Evolutionary conservation across 2,329 filamentous ascomycete genomes (phyloP).

Genomic region (Ramularia endophylla): DNA sequence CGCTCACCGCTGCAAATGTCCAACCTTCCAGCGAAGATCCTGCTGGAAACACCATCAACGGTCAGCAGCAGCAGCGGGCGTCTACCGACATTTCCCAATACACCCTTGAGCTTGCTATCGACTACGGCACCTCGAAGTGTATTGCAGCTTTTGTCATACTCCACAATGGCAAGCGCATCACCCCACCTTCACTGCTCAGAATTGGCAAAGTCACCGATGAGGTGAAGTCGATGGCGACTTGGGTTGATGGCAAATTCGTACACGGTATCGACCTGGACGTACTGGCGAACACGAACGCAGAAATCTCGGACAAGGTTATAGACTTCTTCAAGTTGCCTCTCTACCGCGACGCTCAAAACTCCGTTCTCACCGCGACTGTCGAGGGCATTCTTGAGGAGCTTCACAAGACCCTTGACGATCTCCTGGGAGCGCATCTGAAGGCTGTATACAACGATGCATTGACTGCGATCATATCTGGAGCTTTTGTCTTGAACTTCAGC

Average conservation of each 20-base stretch:
- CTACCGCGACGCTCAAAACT: slow-evolving; percentile 1
- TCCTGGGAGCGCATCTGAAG: slow-evolving; percentile 6
- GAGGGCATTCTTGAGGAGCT: slow-evolving; percentile 1
- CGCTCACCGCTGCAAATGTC: slow-evolving; percentile 35
- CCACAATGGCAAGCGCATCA: background rate
- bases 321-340: slow-evolving; percentile 7
- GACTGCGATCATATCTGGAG: slow-evolving; percentile 1
- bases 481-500: background rate
- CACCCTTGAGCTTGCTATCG: slow-evolving; percentile 1
- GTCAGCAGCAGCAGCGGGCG: background rate
- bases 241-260: slow-evolving; percentile 4
- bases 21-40: too few species aligned
- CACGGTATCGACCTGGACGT: slow-evolving; percentile 7
- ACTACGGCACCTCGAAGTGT: slow-evolving; percentile 9
- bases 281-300: slow-evolving; percentile 1
- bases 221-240: slow-evolving; percentile 9
- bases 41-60: background rate
- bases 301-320: slow-evolving; percentile 6
- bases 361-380: background rate
- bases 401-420: slow-evolving; percentile 5
- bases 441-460: slow-evolving; percentile 8
- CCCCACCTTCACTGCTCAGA: background rate
- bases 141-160: background rate
- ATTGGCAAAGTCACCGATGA: slow-evolving; percentile 3
- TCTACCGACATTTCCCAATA: background rate